phyloP scores from a whole-genome alignment of 1,139 yeast genomes.

The Yamadazyma triangularis region DNA sequence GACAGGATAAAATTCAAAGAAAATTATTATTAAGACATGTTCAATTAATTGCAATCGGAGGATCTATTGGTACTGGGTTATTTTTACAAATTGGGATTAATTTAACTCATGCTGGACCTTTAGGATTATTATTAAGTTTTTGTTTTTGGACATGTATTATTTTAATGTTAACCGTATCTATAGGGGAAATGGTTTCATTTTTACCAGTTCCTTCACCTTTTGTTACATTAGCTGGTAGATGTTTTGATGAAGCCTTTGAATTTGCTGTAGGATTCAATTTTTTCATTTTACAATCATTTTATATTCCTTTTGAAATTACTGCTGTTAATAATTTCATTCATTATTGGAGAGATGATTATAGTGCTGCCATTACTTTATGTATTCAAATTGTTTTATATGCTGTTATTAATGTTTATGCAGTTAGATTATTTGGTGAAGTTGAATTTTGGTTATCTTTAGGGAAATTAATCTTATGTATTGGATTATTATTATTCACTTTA shows the following conservation, averaged over 20 bases:
- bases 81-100: slow-evolving; percentile 34
- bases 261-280: slow-evolving; percentile 79
- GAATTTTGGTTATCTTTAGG: slow-evolving; percentile 80
- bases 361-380: slow-evolving; percentile 58
- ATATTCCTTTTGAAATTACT: slow-evolving; percentile 78
- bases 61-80: slow-evolving; percentile 33
- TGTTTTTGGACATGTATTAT: slow-evolving; percentile 48
- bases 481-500: slow-evolving; percentile 68
- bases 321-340: slow-evolving; percentile 76
- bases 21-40: slow-evolving; percentile 21
- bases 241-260: slow-evolving; percentile 65
- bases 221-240: slow-evolving; percentile 50
- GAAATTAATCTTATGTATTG: slow-evolving; percentile 66
- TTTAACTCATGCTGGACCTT: slow-evolving; percentile 44
- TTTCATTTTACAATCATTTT: slow-evolving; percentile 70
- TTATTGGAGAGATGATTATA: slow-evolving; percentile 75
- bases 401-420: slow-evolving; percentile 66
- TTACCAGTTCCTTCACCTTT: slow-evolving; percentile 68
- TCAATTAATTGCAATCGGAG: slow-evolving; percentile 32
- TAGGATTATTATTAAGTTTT: slow-evolving; percentile 40
- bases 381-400: slow-evolving; percentile 62
- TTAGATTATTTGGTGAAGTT: slow-evolving; percentile 67
- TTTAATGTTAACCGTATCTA: slow-evolving; percentile 58
- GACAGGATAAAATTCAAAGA: slow-evolving; percentile 10
- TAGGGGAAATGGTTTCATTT: slow-evolving; percentile 82